Conservation (phyloP, 176 grass and related monocot genomes). For the Oryza meyeriana region DNA sequence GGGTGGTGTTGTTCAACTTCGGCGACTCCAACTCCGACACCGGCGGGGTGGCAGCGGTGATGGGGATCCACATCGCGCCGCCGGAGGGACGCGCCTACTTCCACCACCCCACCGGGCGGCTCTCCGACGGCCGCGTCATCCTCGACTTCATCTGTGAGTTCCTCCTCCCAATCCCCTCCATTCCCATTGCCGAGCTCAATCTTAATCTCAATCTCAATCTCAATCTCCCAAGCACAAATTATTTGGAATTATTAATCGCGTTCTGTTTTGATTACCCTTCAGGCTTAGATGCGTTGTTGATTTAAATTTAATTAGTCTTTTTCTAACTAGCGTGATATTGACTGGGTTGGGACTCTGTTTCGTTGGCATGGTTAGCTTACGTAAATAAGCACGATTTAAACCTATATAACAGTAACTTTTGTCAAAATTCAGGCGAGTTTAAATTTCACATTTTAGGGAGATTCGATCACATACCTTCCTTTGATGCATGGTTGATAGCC, state of each 20-base stretch:
- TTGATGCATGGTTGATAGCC: neutral
- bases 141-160: conserved; percentile 91
- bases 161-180: neutral
- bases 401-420: neutral
- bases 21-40: conserved; percentile 94
- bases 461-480: too few relatives aligned
- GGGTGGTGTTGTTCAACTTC: conserved; percentile 71
- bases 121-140: conserved; percentile 88
- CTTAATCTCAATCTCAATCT: neutral
- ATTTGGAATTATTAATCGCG: neutral
- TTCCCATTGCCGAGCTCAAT: neutral
- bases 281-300: neutral
- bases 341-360: neutral
- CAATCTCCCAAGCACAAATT: neutral
- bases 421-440: neutral
- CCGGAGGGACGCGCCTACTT: conserved; percentile 66
- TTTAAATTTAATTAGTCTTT: neutral
- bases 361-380: neutral
- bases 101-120: conserved; percentile 48
- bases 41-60: conserved; percentile 56
- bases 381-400: neutral
- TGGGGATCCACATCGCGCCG: conserved; percentile 51
- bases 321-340: too few relatives aligned
- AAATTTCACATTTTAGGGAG: neutral
- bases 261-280: neutral